Evolutionary conservation across 2,329 filamentous ascomycete species (phyloP), one percentile per base, ranked within the genome.

Genomic region (Beauveria sp.): DNA sequence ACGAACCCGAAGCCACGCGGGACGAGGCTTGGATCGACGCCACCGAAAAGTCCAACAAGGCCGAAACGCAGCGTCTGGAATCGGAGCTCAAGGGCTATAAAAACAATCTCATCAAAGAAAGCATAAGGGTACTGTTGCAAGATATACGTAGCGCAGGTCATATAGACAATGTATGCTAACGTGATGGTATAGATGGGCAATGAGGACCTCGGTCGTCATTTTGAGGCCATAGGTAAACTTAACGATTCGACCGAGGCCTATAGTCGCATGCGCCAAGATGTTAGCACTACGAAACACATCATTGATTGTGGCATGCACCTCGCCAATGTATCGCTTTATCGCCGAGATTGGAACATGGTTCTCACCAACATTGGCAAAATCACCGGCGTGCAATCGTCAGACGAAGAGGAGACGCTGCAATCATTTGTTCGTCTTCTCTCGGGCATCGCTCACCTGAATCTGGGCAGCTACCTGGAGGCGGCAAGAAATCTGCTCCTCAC

Each of bases 61-160:
- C 78, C 1, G 89, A 96, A 73, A 88, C 88, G 1, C 80, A 85
- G 61, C 84, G 89, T n/a, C 79, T 98, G 61, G 91, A 97, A 71
- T 79, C 83, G 18, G 91, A 98, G 74, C 80, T 99, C 22, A 93
- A 92, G 73, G 88, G 88, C 1, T 98, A 98, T 75, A 96, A 95
- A 76, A 96, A 97, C 72, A 99, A 98, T 69, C 77, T 98, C 49
- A 92, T 99, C 69, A 96, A 97, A 73, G 95, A 99, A 77, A 97
- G 92, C 77, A 96, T 98, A 69, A 79, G 93, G 67, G 92, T 96
- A 80, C 51, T 45, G 24, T 43, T 43, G 7, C 38, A 18, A 34
- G 5, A 26, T 14, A 28, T 20, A 9, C 20, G 1, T 22, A 31
- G 38, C 28, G 8, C 20, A 24, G 3, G 14, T 14, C 40, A 3